Conservation (phyloP, 148 eudicot species). For the Persicaria tinctoria region DNA sequence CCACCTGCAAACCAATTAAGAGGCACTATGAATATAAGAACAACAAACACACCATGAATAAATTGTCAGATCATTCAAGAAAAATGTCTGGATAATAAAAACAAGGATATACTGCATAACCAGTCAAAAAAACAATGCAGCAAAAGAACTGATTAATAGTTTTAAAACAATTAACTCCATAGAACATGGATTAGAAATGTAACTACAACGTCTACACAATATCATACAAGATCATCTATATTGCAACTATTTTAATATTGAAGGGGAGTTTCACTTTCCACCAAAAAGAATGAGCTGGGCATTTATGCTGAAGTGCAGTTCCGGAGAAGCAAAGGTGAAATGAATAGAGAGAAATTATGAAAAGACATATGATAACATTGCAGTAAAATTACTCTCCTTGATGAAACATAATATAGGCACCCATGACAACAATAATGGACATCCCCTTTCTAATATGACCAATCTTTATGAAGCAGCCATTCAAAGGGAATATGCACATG, state of each 20-base stretch:
- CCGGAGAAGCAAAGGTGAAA: not conserved
- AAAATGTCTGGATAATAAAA: not conserved
- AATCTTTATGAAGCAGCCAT: not conserved
- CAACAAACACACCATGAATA: constrained; percentile 7
- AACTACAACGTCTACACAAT: not conserved
- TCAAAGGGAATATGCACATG: not conserved
- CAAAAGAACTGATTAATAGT: not conserved
- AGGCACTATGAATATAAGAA: not conserved
- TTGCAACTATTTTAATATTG: not conserved
- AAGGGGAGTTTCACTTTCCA: not conserved
- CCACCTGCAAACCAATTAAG: constrained; percentile 53
- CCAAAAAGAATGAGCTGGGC: not conserved
- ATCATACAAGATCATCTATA: not conserved
- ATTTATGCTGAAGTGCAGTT: not conserved
- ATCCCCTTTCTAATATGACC: constrained; percentile 5
- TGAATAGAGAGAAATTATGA: not conserved
- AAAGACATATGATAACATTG: not conserved
- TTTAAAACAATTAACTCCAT: not conserved
- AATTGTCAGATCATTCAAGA: not conserved
- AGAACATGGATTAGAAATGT: not conserved
- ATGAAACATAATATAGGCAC: not conserved
- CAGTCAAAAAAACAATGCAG: not conserved
- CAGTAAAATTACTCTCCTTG: not conserved
- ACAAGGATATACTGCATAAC: not conserved
- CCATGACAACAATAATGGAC: too few relatives aligned